Percentiles rank a stretch among this genome's conserved stretches.
Evolutionary conservation across 176 grass and related monocot species (phyloP).

Genomic region (Cenchrus purpureus): DNA sequence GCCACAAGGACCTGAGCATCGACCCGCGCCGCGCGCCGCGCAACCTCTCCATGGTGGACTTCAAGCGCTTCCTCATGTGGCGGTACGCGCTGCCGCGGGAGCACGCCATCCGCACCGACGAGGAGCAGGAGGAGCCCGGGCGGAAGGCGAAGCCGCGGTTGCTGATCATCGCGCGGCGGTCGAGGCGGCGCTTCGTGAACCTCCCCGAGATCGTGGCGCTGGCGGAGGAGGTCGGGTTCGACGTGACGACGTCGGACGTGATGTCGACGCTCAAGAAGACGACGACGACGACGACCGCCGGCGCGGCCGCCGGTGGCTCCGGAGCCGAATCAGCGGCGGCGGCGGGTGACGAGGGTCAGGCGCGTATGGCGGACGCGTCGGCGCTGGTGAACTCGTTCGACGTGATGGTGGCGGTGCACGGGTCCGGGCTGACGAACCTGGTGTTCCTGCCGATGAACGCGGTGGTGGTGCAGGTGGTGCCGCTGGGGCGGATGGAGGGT

Average conservation of each 20-base stretch:
- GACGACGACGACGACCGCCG: no score
- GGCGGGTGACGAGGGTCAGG: conserved; percentile 5
- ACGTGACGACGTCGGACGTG: conserved; percentile 59
- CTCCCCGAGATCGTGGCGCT: conserved; percentile 50
- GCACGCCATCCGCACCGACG: conserved; percentile 50
- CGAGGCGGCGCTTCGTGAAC: conserved; percentile 61
- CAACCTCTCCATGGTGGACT: conserved; percentile 65
- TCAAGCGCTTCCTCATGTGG: conserved; percentile 63
- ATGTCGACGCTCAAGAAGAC: neutral
- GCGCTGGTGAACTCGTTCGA: conserved; percentile 69
- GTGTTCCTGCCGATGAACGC: conserved; percentile 82
- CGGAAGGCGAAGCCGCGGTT: conserved; percentile 37
- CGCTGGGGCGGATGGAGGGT: conserved; percentile 64
- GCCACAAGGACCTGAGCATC: conserved; percentile 71
- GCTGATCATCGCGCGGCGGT: conserved; percentile 53
- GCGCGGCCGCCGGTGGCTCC: no score
- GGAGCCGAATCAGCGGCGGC: no score
- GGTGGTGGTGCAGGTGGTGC: conserved; percentile 81
- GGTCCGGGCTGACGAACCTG: conserved; percentile 79
- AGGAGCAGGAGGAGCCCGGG: neutral
- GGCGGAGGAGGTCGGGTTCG: conserved; percentile 67
- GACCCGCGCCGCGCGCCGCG: conserved; percentile 62
- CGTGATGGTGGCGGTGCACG: conserved; percentile 80
- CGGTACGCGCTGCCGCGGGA: conserved; percentile 59
- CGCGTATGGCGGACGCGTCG: conserved; percentile 33